These are phyloP conservation scores for Cladosporium sp. DNA, from an alignment of 2,329 filamentous ascomycete genomes.

Conservation along the genomic window DNA sequence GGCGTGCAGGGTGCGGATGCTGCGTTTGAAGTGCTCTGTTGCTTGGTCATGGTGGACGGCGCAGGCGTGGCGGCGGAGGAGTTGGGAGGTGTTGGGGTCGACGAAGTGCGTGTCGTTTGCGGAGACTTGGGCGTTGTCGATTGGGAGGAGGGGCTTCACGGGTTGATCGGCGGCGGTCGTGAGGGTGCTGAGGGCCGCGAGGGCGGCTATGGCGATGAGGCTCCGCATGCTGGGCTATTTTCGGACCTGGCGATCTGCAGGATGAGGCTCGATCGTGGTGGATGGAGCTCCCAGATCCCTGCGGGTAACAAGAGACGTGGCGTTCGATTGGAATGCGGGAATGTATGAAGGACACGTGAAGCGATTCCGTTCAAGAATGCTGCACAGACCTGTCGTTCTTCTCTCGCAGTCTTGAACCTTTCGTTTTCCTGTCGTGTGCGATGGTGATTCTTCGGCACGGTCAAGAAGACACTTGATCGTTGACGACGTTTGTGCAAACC, in stretches of 20 bases:
- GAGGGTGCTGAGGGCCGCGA: conserved; percentile 14
- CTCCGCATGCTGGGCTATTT: conserved; percentile 15
- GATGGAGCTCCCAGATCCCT: conserved; percentile 12
- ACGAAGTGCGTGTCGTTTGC: conserved; percentile 20
- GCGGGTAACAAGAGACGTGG: background rate
- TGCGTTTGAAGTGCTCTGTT: conserved; percentile 36
- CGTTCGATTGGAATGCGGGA: conserved; percentile 9
- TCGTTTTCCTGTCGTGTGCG: background rate
- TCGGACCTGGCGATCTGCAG: conserved; percentile 1
- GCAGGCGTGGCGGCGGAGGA: conserved; percentile 39
- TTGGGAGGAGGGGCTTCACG: background rate
- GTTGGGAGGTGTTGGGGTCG: conserved; percentile 24
- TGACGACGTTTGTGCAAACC: no score
- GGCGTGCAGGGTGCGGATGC: conserved; percentile 32
- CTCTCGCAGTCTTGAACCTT: background rate
- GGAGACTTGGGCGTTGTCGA: background rate
- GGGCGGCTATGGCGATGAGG: conserved; percentile 14
- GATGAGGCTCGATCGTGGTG: conserved; percentile 1
- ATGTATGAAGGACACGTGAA: conserved; percentile 7
- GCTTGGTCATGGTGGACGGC: conserved; percentile 35
- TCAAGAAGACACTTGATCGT: no score
- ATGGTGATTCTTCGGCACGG: no score
- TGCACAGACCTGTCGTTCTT: background rate
- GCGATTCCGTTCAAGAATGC: conserved; percentile 6
- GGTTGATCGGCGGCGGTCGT: conserved; percentile 12